Evolutionary conservation across 306 rosid genomes (phyloP).

Genomic region (Trifolium pratense): DNA sequence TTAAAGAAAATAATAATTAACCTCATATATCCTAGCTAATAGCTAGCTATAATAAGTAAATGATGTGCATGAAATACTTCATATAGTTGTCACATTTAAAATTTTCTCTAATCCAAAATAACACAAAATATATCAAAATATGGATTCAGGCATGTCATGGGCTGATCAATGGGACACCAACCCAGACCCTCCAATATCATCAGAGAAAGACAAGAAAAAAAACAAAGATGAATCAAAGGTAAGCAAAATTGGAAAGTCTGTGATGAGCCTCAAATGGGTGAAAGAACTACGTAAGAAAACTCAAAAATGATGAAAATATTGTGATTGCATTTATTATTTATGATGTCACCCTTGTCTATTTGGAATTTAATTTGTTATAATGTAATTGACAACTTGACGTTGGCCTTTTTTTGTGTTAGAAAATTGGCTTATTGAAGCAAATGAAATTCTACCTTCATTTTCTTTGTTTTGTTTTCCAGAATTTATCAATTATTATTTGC

Average conservation of each 20-base stretch:
- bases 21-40: neutral
- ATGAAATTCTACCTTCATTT: neutral
- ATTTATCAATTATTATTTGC: neutral
- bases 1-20: conserved; percentile 34
- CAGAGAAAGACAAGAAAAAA: conserved; percentile 57
- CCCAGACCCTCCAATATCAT: conserved; percentile 54
- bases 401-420: neutral
- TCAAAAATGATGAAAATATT: conserved; percentile 35
- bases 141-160: conserved; percentile 71
- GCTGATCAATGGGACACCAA: conserved; percentile 80
- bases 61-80: neutral
- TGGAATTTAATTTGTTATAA: neutral
- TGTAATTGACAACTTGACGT: neutral
- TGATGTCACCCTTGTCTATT: neutral
- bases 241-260: conserved; percentile 48
- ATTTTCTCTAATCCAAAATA: neutral
- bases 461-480: neutral
- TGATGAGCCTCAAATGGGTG: conserved; percentile 67
- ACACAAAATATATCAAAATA: neutral
- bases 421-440: neutral
- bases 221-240: conserved; percentile 50
- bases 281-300: conserved; percentile 58
- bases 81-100: neutral
- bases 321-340: neutral
- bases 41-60: conserved; percentile 36